Evolutionary conservation across 163 green algal genomes (phyloP).

Genomic region (Coccomyxa subellipsoidea): DNA sequence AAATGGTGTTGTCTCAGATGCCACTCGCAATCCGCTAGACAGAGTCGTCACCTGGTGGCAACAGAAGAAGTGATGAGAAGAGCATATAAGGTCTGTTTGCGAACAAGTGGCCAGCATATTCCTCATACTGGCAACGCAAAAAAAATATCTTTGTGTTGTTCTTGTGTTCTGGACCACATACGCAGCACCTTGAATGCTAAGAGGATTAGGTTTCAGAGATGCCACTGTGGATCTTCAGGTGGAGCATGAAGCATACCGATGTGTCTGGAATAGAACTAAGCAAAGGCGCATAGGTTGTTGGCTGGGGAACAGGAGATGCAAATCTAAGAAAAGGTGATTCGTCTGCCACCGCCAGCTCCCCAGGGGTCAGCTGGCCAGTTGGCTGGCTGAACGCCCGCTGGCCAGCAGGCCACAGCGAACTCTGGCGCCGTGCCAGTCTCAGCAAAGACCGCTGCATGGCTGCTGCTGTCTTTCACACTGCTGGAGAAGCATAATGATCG

Average conservation of each 20-base stretch:
- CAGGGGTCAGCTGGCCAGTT: slow-evolving; percentile 26
- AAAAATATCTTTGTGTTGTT: too few species aligned
- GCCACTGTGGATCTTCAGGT: background rate
- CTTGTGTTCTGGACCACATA: too few species aligned
- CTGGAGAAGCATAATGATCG: too few species aligned
- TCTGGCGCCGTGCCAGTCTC: background rate
- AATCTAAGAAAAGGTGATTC: slow-evolving; percentile 73
- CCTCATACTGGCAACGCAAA: too few species aligned
- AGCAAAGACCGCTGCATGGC: slow-evolving; percentile 9
- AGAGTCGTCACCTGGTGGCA: slow-evolving; percentile 86
- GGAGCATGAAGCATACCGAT: slow-evolving; percentile 44
- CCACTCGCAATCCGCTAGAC: slow-evolving; percentile 89
- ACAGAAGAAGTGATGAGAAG: background rate
- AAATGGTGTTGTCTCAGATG: slow-evolving; percentile 82
- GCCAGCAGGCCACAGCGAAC: background rate
- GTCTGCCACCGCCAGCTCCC: slow-evolving; percentile 25
- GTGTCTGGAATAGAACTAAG: slow-evolving; percentile 77
- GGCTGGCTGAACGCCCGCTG: background rate
- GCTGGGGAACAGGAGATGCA: slow-evolving; percentile 61
- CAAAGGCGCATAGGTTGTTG: slow-evolving; percentile 56
- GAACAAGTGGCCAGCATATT: too few species aligned
- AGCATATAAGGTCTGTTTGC: too few species aligned
- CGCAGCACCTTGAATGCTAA: too few species aligned
- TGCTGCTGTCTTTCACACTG: too few species aligned
- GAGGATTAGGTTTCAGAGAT: background rate